Evolutionary conservation across 2,329 filamentous ascomycete genomes (phyloP).

Genomic region (Trichoderma koningii): DNA sequence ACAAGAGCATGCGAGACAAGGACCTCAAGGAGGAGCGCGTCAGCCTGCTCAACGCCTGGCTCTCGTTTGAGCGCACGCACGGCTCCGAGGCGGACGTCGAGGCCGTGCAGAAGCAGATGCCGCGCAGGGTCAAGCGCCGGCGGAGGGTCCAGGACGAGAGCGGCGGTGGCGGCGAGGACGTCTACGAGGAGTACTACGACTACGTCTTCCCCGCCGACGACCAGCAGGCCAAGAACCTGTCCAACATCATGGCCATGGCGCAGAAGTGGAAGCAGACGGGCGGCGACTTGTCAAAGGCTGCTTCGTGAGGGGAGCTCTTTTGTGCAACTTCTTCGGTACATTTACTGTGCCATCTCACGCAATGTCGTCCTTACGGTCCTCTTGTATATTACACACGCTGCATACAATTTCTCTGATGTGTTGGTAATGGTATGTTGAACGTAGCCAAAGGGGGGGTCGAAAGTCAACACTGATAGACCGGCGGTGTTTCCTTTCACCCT

Average conservation of each 20-base stretch:
- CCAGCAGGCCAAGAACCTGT: conserved; percentile 78
- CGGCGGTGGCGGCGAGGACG: conserved; percentile 37
- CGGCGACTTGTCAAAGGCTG: conserved; percentile 39
- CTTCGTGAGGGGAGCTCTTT: conserved; percentile 26
- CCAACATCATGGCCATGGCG: conserved; percentile 81
- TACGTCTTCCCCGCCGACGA: conserved; percentile 97
- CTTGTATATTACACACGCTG: too few species aligned
- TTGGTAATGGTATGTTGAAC: too few species aligned
- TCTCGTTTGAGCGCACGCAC: conserved; percentile 85
- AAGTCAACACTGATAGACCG: too few species aligned
- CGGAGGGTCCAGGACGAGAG: conserved; percentile 76
- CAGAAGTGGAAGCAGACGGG: conserved; percentile 77
- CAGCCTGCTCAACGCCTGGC: conserved; percentile 86
- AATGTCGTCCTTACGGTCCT: too few species aligned
- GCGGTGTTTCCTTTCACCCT: too few species aligned
- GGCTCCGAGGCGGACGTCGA: conserved; percentile 74
- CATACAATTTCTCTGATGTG: too few species aligned
- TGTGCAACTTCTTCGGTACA: too few species aligned
- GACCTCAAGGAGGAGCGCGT: conserved; percentile 95
- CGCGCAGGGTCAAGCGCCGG: conserved; percentile 86
- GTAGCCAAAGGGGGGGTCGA: too few species aligned
- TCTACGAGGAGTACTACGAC: conserved; percentile 92
- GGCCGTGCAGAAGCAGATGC: conserved; percentile 90
- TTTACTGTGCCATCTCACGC: too few species aligned
- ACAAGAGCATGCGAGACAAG: conserved; percentile 84